Base-by-base conservation (phyloP, 2,329 filamentous ascomycete species). In the Arthrinium puccinioides region DNA sequence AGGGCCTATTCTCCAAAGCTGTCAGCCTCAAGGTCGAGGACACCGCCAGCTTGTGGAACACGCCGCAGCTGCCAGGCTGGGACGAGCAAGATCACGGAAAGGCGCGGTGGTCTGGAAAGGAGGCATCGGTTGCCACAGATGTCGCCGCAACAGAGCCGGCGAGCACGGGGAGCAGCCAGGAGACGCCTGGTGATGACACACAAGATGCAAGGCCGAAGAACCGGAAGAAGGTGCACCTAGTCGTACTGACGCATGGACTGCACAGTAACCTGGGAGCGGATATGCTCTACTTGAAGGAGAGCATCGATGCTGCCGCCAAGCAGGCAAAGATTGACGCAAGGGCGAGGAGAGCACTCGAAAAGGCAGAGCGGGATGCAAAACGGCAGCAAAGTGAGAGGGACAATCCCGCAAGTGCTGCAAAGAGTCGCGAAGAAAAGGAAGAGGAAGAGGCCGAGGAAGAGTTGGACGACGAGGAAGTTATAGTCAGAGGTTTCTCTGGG, bases 201-300 rank as follows among this genome's bases (percentile, higher is more conserved):
- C 31, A 45, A 4, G 33, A 37, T 31, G 34, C 21, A 27, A 33
- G 44, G 19, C 29, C 41, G 35, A 16, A 37, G 16, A 20, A 36
- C 39, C 73, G 74, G 47, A 87, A 87, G 62, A 90, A 83, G 46
- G 71, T 98, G 3, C 92, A 98, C 56, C 67, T 98, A 28, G 92
- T 98, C 18, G 72, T 98, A 23, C 64, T 98, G 34, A 97, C 92
- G 0, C 92, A 98, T 63, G 92, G 92, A 0, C 62, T 98, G 45
- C 92, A 98, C 60, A 95, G 90, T 61, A 98, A 98, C 57, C 71
- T 96, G 10, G 87, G 92, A 5, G 85, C 88, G 16, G 92, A 98
- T 57, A 95, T 98, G 92, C 69, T 98, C 15, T 98, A 86, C 56
- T 65, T 98, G 58, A 98, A 98, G 56, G 92, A 98, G 62, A 94